These are phyloP conservation scores for Sergeia podlipaevii DNA, from an alignment of 208 protist species.

Conservation along the genomic window DNA sequence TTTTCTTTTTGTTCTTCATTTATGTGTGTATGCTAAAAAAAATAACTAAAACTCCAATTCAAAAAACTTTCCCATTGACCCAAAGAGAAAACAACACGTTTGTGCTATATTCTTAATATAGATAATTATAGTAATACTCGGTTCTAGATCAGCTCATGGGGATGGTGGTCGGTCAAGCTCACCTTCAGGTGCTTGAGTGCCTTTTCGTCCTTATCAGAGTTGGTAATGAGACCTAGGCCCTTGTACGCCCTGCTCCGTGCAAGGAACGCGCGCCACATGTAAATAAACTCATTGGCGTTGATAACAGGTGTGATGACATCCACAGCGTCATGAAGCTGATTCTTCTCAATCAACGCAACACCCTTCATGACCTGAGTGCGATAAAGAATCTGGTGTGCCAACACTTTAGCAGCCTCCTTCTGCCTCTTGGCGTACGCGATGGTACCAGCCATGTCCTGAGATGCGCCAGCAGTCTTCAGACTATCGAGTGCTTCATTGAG, in stretches of 20 bases:
- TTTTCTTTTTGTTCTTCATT: too few relatives aligned
- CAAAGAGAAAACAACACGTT: not conserved
- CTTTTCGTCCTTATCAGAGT: constrained; percentile 80
- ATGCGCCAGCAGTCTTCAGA: constrained; percentile 31
- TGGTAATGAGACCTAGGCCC: constrained; percentile 70
- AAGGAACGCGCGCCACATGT: constrained; percentile 87
- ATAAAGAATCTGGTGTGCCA: constrained; percentile 72
- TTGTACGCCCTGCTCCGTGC: constrained; percentile 75
- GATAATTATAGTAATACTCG: not conserved
- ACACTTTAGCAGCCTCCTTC: constrained; percentile 35
- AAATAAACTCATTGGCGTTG: constrained; percentile 74
- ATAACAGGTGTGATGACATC: constrained; percentile 66
- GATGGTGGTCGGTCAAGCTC: constrained; percentile 37
- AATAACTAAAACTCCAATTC: too few relatives aligned
- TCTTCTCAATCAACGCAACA: constrained; percentile 67
- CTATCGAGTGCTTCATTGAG: constrained; percentile 46
- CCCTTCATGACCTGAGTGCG: constrained; percentile 66
- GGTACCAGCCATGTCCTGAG: constrained; percentile 53
- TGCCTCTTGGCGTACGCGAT: constrained; percentile 37
- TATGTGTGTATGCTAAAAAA: too few relatives aligned
- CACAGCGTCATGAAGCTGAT: constrained; percentile 66
- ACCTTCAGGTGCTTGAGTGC: constrained; percentile 62
- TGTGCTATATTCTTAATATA: too few relatives aligned
- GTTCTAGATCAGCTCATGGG: constrained; percentile 45
- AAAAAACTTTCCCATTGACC: not conserved